Base-by-base conservation (phyloP, 345 rosid genomes). In the Salix purpurea region DNA sequence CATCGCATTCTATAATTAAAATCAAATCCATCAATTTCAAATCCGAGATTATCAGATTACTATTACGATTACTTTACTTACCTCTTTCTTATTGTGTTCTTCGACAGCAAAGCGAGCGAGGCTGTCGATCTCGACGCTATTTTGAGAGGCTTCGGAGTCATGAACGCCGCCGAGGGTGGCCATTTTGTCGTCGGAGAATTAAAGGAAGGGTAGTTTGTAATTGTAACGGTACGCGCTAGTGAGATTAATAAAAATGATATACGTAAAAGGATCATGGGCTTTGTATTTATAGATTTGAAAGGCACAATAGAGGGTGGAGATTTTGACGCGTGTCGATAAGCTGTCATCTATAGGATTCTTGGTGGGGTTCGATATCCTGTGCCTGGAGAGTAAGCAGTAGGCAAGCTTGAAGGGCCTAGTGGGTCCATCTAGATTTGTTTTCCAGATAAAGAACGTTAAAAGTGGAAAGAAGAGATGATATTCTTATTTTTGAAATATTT, bases 31-130 rank as follows among this genome's bases (percentile, higher is more conserved):
- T 48, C 7, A 69, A 19, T 8, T 68, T 15, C 14, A 36, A 61
- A 23, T 19, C 54, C 7, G 15, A 37, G 44, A 40, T 40, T 9
- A 40, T 40, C 44, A 40, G 2, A 40, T 40, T 6, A 21, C n/a
- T 56, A 11, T 58, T 4, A n/a, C 24, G 62, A 8, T 10, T 9
- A 21, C 23, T 7, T 3, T 56, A 19, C 23, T 56, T 36, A 92
- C 98, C 97, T 90, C 89, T 76, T 89, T 91, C 84, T 90, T 92
- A 84, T 96, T 96, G 77, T 96, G 98, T 73, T 96, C 94, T 18
- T 94, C 94, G 71, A 94, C 94, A 76, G 99, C 98, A 70, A 89
- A 96, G 32, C 95, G 96, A 61, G 86, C 99, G 52, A 96, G 95
- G 72, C 54, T 78, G 67, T 91, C 97, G 78, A 85, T 80, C 79